Conservation (phyloP, 2,329 filamentous ascomycete species). For the Cladosporium austrohemisphaericum region DNA sequence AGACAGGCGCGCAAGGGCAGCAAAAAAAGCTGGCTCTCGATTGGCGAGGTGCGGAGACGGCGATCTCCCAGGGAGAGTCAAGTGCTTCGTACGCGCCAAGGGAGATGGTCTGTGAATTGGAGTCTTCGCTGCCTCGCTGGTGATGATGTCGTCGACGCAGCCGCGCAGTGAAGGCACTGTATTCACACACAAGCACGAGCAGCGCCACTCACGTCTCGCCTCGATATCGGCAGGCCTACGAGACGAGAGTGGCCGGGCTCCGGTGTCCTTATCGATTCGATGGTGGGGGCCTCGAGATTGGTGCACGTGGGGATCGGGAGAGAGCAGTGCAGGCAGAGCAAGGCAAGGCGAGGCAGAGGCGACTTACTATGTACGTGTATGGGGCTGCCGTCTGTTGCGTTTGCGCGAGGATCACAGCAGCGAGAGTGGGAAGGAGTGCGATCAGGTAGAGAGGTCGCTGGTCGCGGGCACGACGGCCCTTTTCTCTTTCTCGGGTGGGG, state of each 20-base stretch:
- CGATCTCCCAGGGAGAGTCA: constrained; percentile 4
- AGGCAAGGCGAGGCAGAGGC: not conserved
- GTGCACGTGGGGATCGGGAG: constrained; percentile 8
- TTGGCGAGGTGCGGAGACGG: constrained; percentile 5
- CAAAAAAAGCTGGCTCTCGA: constrained; percentile 11
- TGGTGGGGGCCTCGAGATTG: constrained; percentile 6
- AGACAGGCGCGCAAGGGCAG: constrained; percentile 7
- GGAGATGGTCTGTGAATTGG: constrained; percentile 6
- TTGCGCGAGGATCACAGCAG: constrained; percentile 8
- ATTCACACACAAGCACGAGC: not conserved
- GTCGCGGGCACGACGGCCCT: constrained; percentile 12
- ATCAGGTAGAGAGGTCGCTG: constrained; percentile 2
- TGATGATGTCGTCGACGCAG: constrained; percentile 1
- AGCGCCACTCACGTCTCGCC: not conserved
- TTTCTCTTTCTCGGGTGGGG: constrained; percentile 13
- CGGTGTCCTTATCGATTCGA: constrained; percentile 11
- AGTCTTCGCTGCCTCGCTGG: not conserved
- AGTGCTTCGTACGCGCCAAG: constrained; percentile 6
- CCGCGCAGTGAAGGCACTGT: not conserved
- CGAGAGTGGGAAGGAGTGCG: constrained; percentile 1
- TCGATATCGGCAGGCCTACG: too few relatives aligned
- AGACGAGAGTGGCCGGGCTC: not conserved
- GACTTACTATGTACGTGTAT: constrained; percentile 10
- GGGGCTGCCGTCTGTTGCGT: not conserved
- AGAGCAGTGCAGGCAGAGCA: not conserved